A percentile compares a stretch with the other conserved stretches of the same genome.
phyloP scores from a whole-genome alignment of 2,329 filamentous ascomycete genomes.

The Claviceps sp. region DNA sequence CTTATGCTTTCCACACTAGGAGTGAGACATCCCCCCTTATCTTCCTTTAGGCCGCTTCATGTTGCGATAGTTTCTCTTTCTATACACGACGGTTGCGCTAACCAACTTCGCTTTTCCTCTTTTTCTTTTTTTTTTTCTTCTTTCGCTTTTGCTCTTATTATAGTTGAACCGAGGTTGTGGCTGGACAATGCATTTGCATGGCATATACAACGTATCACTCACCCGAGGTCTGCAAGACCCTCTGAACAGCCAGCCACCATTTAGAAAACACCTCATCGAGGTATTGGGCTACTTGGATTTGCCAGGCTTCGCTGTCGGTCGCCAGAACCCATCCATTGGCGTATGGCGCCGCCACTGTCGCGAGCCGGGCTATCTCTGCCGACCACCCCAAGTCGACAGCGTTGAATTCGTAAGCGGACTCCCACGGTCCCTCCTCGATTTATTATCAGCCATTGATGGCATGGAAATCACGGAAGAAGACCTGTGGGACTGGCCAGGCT shows the following conservation, averaged over 20 bases:
- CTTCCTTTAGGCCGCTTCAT: too few relatives aligned
- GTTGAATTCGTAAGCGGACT: conserved; percentile 1
- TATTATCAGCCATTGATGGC: not conserved
- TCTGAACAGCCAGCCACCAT: not conserved
- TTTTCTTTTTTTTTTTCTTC: not conserved
- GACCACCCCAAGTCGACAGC: conserved; percentile 1
- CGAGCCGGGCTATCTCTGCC: conserved; percentile 1
- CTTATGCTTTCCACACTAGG: not conserved
- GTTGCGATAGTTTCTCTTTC: not conserved
- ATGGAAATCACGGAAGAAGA: conserved; percentile 1
- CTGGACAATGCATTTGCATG: conserved; percentile 3
- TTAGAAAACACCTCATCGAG: not conserved
- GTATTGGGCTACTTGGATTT: conserved; percentile 1
- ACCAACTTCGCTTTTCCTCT: not conserved
- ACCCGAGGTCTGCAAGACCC: not conserved
- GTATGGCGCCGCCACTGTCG: conserved; percentile 2
- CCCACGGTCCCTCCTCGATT: conserved; percentile 1
- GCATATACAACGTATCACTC: not conserved
- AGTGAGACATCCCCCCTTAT: not conserved
- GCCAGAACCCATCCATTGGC: not conserved
- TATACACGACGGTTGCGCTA: not conserved
- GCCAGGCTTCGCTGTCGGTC: conserved; percentile 1
- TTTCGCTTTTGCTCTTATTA: not conserved
- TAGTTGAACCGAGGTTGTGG: not conserved
- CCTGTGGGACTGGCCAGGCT: conserved; percentile 2